These are phyloP conservation scores for Cutaneotrichosporon dermatis DNA, from an alignment of 1,284 basidiomycete species.

Conservation along the genomic window DNA sequence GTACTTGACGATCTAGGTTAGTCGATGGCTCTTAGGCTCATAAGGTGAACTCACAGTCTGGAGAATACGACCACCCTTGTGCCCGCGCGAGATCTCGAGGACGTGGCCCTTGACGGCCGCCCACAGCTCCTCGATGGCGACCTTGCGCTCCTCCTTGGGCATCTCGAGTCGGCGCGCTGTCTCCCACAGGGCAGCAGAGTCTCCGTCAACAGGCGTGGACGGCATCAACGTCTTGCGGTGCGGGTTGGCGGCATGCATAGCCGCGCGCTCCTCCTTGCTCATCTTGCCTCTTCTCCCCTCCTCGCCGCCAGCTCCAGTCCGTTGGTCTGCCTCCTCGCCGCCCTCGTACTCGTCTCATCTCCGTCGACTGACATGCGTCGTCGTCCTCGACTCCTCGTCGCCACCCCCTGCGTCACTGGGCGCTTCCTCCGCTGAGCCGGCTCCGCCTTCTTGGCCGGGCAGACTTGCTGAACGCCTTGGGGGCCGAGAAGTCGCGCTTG, in stretches of 20 bases:
- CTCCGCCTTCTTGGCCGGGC: neutral
- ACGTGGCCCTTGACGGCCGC: slow-evolving; percentile 68
- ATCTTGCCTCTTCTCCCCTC: slow-evolving; percentile 31
- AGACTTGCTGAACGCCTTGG: slow-evolving; percentile 5
- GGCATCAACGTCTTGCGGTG: slow-evolving; percentile 68
- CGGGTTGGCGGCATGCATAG: slow-evolving; percentile 45
- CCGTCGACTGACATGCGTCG: slow-evolving; percentile 25
- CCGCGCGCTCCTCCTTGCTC: slow-evolving; percentile 39
- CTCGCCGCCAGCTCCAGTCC: slow-evolving; percentile 5
- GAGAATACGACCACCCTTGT: slow-evolving; percentile 80
- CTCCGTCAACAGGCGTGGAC: slow-evolving; percentile 67
- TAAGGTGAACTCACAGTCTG: slow-evolving; percentile 59
- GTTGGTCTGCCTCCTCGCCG: slow-evolving; percentile 23
- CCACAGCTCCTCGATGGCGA: slow-evolving; percentile 68
- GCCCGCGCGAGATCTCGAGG: slow-evolving; percentile 78
- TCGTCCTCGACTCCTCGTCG: slow-evolving; percentile 33
- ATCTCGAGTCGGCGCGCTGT: slow-evolving; percentile 70
- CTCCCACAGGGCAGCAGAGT: slow-evolving; percentile 70
- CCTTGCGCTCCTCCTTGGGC: slow-evolving; percentile 64
- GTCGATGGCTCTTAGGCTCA: too few relatives aligned
- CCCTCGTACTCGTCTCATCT: slow-evolving; percentile 23
- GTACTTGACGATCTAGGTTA: slow-evolving; percentile 62
- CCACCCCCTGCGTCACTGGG: slow-evolving; percentile 35
- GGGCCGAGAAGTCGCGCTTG: slow-evolving; percentile 2
- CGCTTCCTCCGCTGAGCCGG: slow-evolving; percentile 23